Base-by-base conservation (phyloP, 805 yeast species). In the Myxozyma neotropica region DNA sequence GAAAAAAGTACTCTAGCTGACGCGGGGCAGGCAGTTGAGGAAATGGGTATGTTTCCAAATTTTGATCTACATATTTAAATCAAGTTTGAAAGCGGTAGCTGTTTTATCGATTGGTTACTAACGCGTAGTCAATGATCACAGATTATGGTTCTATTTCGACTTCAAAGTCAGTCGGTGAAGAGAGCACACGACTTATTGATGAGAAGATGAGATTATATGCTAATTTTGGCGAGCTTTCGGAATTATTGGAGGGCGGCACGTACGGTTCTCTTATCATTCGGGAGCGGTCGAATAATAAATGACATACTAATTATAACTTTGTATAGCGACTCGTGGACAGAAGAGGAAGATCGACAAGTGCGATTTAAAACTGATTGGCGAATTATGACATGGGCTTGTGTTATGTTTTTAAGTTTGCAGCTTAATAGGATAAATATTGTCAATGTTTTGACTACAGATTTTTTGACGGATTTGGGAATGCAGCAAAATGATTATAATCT, bases 361-460 rank as follows among this genome's bases (percentile, higher is more conserved):
- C 69, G 79, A 15, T 68, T 82, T 69, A 83, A 82, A 67, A 74
- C 82, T 43, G 88, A 86, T 61, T 76, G 76, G 73, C 73, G 78
- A 47, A 87, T 85, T 27, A 75, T 84, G 3, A 71, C 82, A 31
- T 77, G 85, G 76, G 86, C 87, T 0, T 82, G 83, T 60, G 65
- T 84, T 57, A 77, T 84, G 82, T 84, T 84, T 68, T 73, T 81
- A 44, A 83, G 83, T n/a, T 75, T 85, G 56, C 83, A 84, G 68
- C 71, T 84, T 57, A 88, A 83, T 71, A 73, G 89, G 66, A 79
- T 80, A 52, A 84, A 85, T 69, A 71, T 85, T 51, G 69, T 76
- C 2, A 86, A 83, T 67, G 87, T 87, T 7, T 74, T 82, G 4
- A 75, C 88, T 0, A 89, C 83, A 63, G 78, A 81, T 64, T 64